Conservation (phyloP, 176 grass and related monocot genomes). For the Zizania latifolia region DNA sequence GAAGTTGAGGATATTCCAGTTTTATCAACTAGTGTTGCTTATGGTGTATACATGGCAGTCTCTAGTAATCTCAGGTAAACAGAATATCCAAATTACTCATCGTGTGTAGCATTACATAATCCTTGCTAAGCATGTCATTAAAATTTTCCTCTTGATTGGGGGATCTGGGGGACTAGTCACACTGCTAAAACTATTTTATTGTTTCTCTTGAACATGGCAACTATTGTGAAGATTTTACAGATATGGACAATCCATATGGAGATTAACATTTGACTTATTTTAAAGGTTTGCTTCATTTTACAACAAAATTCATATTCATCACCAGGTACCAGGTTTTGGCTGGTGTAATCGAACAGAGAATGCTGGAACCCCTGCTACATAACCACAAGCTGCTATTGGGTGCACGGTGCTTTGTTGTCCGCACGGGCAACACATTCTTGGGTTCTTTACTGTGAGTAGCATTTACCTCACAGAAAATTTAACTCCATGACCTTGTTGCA, state of each 20-base stretch:
- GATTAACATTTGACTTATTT: no score
- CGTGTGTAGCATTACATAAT: neutral
- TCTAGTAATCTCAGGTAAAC: conserved; percentile 85
- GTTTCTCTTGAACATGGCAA: neutral
- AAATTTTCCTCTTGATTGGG: neutral
- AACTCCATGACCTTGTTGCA: neutral
- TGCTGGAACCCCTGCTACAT: conserved; percentile 67
- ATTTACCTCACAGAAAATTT: neutral
- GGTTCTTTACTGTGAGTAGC: conserved; percentile 75
- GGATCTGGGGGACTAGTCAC: neutral
- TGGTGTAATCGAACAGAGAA: conserved; percentile 79
- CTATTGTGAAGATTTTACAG: neutral
- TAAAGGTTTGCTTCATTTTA: neutral
- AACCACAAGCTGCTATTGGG: conserved; percentile 64
- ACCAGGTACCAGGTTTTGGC: conserved; percentile 74
- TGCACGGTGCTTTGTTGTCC: conserved; percentile 57
- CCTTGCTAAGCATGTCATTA: neutral
- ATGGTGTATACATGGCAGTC: conserved; percentile 79
- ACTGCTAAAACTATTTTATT: neutral
- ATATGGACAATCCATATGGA: neutral
- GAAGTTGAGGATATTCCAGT: conserved; percentile 56
- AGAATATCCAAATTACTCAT: neutral
- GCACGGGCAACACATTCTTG: conserved; percentile 81
- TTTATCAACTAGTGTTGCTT: conserved; percentile 59
- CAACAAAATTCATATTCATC: neutral